These are phyloP conservation scores for Asparagopsis taxiformis DNA, from an alignment of 31 red algal species.

Conservation along the genomic window DNA sequence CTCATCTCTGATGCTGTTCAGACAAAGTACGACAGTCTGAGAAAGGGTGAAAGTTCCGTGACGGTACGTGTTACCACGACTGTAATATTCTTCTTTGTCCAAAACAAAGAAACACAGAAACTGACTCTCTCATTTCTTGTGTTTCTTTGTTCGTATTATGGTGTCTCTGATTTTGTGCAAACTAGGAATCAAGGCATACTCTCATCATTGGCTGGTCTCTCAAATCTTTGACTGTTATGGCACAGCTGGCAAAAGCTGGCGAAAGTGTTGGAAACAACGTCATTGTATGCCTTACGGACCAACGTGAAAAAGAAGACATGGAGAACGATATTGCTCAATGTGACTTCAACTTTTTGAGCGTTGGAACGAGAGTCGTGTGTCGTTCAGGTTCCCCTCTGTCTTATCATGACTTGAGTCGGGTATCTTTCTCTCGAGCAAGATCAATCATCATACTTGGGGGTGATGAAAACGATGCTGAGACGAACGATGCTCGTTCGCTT, in stretches of 20 bases:
- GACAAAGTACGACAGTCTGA: slow-evolving; percentile 71
- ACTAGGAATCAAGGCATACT: slow-evolving; percentile 61
- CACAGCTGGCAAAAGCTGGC: slow-evolving; percentile 61
- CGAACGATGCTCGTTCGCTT: slow-evolving; percentile 61
- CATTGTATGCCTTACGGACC: slow-evolving; percentile 60
- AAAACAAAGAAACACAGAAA: too few relatives aligned
- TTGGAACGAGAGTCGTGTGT: slow-evolving; percentile 68
- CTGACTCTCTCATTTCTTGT: slow-evolving; percentile 1
- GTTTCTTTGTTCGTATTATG: too few relatives aligned
- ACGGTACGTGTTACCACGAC: slow-evolving; percentile 40
- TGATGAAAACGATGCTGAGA: slow-evolving; percentile 62
- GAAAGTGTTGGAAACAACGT: slow-evolving; percentile 64
- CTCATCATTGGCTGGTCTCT: slow-evolving; percentile 70
- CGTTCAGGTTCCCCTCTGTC: slow-evolving; percentile 60
- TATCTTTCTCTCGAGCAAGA: slow-evolving; percentile 53
- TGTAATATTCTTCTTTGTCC: background rate
- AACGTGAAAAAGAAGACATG: slow-evolving; percentile 74
- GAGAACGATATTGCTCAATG: slow-evolving; percentile 72
- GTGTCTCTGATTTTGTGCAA: too few relatives aligned
- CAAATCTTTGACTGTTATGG: slow-evolving; percentile 65
- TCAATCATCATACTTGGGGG: slow-evolving; percentile 76
- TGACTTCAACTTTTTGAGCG: slow-evolving; percentile 67
- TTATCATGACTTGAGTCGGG: slow-evolving; percentile 53
- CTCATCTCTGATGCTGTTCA: slow-evolving; percentile 74
- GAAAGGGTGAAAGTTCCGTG: slow-evolving; percentile 73